Percentiles rank a stretch among this genome's conserved stretches.
These are phyloP conservation scores for Mycogone perniciosa DNA, from an alignment of 2,329 filamentous ascomycete genomes.

Conservation along the genomic window DNA sequence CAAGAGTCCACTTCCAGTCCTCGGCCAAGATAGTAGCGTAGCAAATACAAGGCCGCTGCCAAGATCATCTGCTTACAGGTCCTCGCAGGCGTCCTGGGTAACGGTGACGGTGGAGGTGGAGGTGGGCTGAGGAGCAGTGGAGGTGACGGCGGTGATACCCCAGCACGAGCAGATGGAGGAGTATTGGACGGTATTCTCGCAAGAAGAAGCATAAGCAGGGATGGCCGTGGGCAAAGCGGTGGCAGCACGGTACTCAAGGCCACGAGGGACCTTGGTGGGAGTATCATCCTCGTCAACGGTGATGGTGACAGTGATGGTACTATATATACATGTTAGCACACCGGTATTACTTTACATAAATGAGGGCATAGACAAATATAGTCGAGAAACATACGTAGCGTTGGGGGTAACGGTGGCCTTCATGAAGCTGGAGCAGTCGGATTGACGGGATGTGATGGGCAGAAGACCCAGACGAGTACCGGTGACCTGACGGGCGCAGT, in stretches of 20 bases:
- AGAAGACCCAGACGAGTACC: constrained; percentile 34
- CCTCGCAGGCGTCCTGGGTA: constrained; percentile 37
- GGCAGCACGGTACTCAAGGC: constrained; percentile 23
- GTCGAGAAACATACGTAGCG: constrained; percentile 28
- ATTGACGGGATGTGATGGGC: constrained; percentile 29
- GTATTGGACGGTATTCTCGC: constrained; percentile 29
- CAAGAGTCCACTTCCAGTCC: too few species aligned
- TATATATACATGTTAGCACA: constrained; percentile 2
- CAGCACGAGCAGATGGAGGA: constrained; percentile 40
- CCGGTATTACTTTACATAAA: neutral
- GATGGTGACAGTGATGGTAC: constrained; percentile 33
- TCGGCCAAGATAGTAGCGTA: too few species aligned
- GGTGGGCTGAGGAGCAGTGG: constrained; percentile 34
- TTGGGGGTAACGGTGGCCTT: constrained; percentile 34
- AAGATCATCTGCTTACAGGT: constrained; percentile 19
- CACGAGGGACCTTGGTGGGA: constrained; percentile 22
- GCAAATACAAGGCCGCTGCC: too few species aligned
- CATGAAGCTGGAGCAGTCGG: constrained; percentile 37
- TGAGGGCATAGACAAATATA: neutral
- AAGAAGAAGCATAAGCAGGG: constrained; percentile 36
- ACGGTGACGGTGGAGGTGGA: constrained; percentile 36
- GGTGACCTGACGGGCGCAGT: constrained; percentile 42
- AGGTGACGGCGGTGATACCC: constrained; percentile 34
- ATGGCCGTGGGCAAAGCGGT: constrained; percentile 27
- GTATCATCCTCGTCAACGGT: constrained; percentile 29